A percentile compares a stretch with the other conserved stretches of the same genome.
phyloP scores from a whole-genome alignment of 73 alveolate genomes.

The Tetrahymena malaccensis region DNA sequence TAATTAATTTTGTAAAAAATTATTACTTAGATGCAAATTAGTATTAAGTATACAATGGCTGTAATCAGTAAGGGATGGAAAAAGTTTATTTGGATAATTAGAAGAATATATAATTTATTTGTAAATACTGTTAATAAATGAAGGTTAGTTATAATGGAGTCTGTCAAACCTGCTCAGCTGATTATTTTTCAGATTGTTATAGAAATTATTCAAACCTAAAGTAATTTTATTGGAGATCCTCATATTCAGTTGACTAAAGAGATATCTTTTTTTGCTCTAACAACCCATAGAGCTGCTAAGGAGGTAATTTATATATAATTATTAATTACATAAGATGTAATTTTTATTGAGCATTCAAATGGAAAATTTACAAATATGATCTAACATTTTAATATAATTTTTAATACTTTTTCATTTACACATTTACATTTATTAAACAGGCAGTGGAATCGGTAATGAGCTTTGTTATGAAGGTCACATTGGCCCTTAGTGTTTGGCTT shows the following conservation, averaged over 20 bases:
- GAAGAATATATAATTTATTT: neutral
- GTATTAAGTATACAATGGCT: too few relatives aligned
- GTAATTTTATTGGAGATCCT: neutral
- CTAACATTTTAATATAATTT: too few relatives aligned
- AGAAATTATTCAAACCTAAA: neutral
- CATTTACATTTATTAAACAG: too few relatives aligned
- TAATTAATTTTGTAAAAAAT: too few relatives aligned
- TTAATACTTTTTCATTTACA: too few relatives aligned
- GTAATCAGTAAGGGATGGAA: too few relatives aligned
- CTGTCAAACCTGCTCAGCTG: neutral
- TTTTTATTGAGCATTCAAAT: too few relatives aligned
- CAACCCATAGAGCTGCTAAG: neutral
- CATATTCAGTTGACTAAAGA: neutral
- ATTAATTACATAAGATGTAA: too few relatives aligned
- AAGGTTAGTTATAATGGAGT: neutral
- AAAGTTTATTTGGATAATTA: too few relatives aligned
- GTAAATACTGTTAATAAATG: neutral
- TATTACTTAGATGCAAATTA: too few relatives aligned
- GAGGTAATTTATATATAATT: neutral
- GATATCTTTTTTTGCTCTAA: neutral
- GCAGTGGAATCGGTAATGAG: neutral
- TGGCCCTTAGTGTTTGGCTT: neutral
- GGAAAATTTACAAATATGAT: too few relatives aligned
- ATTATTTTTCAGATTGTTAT: neutral
- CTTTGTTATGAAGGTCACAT: neutral